Conservation (phyloP, 176 grass and related monocot species). For the Ensete ventricosum region DNA sequence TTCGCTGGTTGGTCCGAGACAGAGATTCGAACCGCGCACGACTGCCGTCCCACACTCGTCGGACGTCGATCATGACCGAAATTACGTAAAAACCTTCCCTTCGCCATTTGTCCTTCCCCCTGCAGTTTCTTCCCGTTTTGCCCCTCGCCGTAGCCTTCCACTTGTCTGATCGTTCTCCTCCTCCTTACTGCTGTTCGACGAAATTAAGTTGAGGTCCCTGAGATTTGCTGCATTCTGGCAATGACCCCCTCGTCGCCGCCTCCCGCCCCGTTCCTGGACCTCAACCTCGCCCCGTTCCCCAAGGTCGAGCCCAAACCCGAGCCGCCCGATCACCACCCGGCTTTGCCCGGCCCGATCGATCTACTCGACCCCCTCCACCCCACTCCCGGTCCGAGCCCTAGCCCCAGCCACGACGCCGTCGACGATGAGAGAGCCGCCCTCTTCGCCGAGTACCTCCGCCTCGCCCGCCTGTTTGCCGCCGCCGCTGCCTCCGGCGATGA, state of each 20-base stretch:
- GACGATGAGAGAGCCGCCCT: neutral
- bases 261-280: neutral
- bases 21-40: too few relatives aligned
- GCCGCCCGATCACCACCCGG: neutral
- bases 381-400: neutral
- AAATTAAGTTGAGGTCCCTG: too few relatives aligned
- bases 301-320: slow-evolving; percentile 17
- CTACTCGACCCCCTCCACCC: neutral
- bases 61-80: too few relatives aligned
- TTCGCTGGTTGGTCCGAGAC: too few relatives aligned
- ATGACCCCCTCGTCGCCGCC: slow-evolving; percentile 1
- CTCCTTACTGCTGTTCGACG: too few relatives aligned
- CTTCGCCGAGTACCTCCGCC: slow-evolving; percentile 17
- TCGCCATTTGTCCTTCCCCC: too few relatives aligned
- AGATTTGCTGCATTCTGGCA: neutral
- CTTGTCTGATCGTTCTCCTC: too few relatives aligned
- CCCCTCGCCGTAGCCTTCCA: too few relatives aligned
- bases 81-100: too few relatives aligned
- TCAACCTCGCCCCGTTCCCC: slow-evolving; percentile 4
- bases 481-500: neutral
- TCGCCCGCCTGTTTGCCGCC: neutral
- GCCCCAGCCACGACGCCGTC: neutral
- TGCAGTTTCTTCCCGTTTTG: too few relatives aligned
- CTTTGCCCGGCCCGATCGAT: neutral
- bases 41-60: too few relatives aligned